Evolutionary conservation across 345 rosid species (phyloP).

Genomic region (Mercurialis annua): DNA sequence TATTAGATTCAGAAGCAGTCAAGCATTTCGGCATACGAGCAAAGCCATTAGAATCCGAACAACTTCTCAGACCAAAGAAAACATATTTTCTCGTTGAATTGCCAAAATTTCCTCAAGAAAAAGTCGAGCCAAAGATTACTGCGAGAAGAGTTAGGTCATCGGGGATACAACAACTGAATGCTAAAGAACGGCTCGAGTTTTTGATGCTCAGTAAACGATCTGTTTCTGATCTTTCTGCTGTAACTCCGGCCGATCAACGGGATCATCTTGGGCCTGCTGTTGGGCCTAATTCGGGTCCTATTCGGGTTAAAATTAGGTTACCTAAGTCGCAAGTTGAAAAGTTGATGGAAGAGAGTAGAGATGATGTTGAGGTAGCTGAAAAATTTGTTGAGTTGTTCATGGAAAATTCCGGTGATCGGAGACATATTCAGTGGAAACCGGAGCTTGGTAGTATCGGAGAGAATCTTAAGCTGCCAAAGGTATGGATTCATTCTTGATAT

Average conservation of each 20-base stretch:
- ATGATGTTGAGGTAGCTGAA: slow-evolving; percentile 19
- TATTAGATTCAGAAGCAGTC: slow-evolving; percentile 23
- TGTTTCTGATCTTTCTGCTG: slow-evolving; percentile 17
- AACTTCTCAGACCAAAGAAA: slow-evolving; percentile 16
- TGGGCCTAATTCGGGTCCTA: not conserved
- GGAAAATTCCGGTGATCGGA: slow-evolving; percentile 14
- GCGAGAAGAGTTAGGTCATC: slow-evolving; percentile 21
- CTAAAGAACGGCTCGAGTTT: slow-evolving; percentile 24
- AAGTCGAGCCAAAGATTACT: not conserved
- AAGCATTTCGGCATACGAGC: slow-evolving; percentile 26
- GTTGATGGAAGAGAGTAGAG: slow-evolving; percentile 21
- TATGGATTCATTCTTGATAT: slow-evolving; percentile 4
- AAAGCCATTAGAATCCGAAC: slow-evolving; percentile 15
- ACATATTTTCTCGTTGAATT: slow-evolving; percentile 20
- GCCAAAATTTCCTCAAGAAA: slow-evolving; percentile 16
- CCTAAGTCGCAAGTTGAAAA: slow-evolving; percentile 22
- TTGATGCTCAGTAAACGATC: slow-evolving; percentile 24
- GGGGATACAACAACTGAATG: slow-evolving; percentile 21
- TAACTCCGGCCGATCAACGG: not conserved
- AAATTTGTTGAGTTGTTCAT: slow-evolving; percentile 21
- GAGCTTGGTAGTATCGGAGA: slow-evolving; percentile 19
- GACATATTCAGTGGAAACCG: slow-evolving; percentile 19
- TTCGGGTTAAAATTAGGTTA: slow-evolving; percentile 21
- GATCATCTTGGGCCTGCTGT: not conserved
- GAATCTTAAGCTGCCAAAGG: slow-evolving; percentile 14